Percentiles rank a stretch among this genome's conserved stretches.
These are phyloP conservation scores for Theileria luwenshuni DNA, from an alignment of 169 alveolate species.

Conservation along the genomic window DNA sequence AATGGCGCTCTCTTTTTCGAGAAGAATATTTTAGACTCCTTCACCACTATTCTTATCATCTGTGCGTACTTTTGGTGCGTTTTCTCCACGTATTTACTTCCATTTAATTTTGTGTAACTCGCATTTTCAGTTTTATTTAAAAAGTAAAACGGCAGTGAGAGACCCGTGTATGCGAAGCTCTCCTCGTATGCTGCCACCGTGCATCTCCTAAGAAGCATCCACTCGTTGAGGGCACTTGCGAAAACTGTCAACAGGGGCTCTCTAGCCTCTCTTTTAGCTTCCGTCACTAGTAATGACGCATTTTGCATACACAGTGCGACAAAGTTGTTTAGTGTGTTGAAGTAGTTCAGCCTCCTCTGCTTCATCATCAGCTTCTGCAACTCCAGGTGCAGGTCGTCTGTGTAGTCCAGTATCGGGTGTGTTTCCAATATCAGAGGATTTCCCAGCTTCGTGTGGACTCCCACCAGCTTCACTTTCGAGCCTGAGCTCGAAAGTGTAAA, in stretches of 20 bases:
- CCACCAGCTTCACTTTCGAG: constrained; percentile 74
- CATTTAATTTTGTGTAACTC: neutral
- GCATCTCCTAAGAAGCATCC: constrained; percentile 81
- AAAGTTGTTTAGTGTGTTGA: constrained; percentile 81
- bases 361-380: constrained; percentile 82
- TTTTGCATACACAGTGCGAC: constrained; percentile 74
- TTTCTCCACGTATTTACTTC: constrained; percentile 31
- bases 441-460: constrained; percentile 78
- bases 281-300: constrained; percentile 70
- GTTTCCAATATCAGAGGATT: constrained; percentile 74
- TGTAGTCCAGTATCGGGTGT: constrained; percentile 71
- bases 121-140: constrained; percentile 2
- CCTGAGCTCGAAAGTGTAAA: constrained; percentile 56
- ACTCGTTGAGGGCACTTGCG: constrained; percentile 76
- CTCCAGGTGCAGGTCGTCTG: constrained; percentile 71
- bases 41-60: constrained; percentile 77
- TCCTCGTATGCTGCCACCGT: constrained; percentile 81
- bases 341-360: constrained; percentile 86
- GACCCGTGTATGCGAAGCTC: constrained; percentile 77
- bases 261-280: constrained; percentile 74
- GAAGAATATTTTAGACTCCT: constrained; percentile 81
- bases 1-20: constrained; percentile 87
- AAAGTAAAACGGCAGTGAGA: constrained; percentile 74
- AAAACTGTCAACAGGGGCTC: constrained; percentile 58
- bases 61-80: constrained; percentile 55